These are phyloP conservation scores for Vaccinium darrowii DNA, from an alignment of 148 eudicot species.

Conservation along the genomic window DNA sequence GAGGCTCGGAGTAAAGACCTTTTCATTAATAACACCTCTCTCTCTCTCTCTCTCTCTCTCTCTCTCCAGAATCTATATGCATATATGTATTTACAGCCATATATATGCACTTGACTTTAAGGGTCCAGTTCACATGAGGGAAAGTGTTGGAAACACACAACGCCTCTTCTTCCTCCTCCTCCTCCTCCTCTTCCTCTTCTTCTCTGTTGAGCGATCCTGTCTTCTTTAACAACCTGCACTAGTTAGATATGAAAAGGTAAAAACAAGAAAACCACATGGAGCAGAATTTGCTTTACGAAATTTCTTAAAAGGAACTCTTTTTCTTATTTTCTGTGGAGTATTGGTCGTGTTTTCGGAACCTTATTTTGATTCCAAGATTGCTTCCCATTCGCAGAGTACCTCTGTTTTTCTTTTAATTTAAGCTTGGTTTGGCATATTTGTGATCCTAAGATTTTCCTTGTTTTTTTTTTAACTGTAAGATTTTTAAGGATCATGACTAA, in stretches of 20 bases:
- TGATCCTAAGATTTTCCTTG: neutral
- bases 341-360: neutral
- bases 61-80: neutral
- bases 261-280: neutral
- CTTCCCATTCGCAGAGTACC: neutral
- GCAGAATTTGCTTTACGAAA: neutral
- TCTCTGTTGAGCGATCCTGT: conserved; percentile 8
- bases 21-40: neutral
- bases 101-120: neutral
- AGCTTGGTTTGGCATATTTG: neutral
- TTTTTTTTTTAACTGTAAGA: too few species aligned
- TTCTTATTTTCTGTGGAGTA: neutral
- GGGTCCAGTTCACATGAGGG: conserved; percentile 16
- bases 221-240: neutral
- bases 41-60: conserved; percentile 9
- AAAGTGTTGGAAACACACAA: conserved; percentile 13
- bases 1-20: neutral
- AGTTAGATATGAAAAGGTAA: conserved; percentile 21
- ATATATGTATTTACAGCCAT: neutral
- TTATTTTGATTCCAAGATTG: neutral
- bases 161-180: neutral
- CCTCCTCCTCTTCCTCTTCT: neutral
- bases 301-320: neutral
- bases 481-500: too few species aligned
- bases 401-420: neutral